These are phyloP conservation scores for Aspergillus pseudoglaucus DNA, from an alignment of 2,329 filamentous ascomycete genomes.

Conservation along the genomic window DNA sequence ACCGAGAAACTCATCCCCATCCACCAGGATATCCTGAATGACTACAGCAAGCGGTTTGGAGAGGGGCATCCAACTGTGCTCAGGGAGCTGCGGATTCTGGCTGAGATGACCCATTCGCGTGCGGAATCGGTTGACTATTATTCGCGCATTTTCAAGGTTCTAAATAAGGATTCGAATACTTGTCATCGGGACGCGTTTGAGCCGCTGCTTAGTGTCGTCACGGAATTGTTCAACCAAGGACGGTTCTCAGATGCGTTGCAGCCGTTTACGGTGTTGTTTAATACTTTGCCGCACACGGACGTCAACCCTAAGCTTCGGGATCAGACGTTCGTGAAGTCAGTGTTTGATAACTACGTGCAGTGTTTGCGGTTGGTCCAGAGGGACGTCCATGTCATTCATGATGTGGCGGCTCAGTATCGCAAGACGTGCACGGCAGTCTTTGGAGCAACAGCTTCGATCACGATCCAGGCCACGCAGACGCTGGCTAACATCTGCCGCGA, in stretches of 20 bases:
- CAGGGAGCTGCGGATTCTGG: slow-evolving; percentile 30
- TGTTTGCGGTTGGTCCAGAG: slow-evolving; percentile 30
- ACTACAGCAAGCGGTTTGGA: slow-evolving; percentile 31
- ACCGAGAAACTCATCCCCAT: slow-evolving; percentile 31
- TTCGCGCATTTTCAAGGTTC: slow-evolving; percentile 27
- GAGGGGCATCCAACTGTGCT: slow-evolving; percentile 30
- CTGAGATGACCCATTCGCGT: slow-evolving; percentile 30
- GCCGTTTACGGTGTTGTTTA: slow-evolving; percentile 30
- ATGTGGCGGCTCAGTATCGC: slow-evolving; percentile 29
- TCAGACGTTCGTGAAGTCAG: slow-evolving; percentile 24
- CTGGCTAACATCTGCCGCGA: slow-evolving; percentile 35
- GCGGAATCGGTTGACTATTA: slow-evolving; percentile 36
- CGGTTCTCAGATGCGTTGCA: slow-evolving; percentile 32
- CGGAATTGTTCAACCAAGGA: slow-evolving; percentile 33
- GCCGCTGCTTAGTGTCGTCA: slow-evolving; percentile 31
- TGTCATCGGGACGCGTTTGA: slow-evolving; percentile 34
- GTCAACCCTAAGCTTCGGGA: slow-evolving; percentile 28
- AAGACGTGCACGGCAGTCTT: slow-evolving; percentile 29
- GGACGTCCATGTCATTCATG: slow-evolving; percentile 26
- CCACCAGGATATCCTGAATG: slow-evolving; percentile 34
- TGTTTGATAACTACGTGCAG: slow-evolving; percentile 30
- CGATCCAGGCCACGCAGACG: slow-evolving; percentile 28
- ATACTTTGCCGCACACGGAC: slow-evolving; percentile 30
- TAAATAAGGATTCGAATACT: slow-evolving; percentile 32
- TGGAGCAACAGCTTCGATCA: slow-evolving; percentile 29